These are phyloP conservation scores for Aspergillus ruber DNA, from an alignment of 2,329 filamentous ascomycete species.

Conservation along the genomic window DNA sequence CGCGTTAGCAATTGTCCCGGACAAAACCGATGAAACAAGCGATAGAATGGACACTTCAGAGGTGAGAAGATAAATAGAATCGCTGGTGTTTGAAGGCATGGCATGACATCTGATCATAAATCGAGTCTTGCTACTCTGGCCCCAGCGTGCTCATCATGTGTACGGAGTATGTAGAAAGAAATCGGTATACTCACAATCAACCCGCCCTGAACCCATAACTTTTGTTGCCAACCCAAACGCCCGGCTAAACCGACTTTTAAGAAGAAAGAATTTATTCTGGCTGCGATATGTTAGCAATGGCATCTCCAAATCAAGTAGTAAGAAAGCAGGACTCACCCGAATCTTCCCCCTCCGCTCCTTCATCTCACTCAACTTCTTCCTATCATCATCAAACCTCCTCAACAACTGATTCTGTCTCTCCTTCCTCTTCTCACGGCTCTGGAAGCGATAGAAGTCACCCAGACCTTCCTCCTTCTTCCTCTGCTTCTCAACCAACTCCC, in stretches of 20 bases:
- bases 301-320: neutral
- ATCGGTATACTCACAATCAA: constrained; percentile 15
- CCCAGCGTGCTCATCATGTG: constrained; percentile 48
- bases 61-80: constrained; percentile 56
- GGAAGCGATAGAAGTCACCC: constrained; percentile 77
- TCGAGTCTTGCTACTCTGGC: constrained; percentile 44
- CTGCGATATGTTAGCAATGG: constrained; percentile 14
- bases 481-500: constrained; percentile 52
- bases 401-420: constrained; percentile 63
- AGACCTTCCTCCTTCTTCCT: constrained; percentile 59
- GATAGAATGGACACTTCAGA: constrained; percentile 37
- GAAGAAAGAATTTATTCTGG: constrained; percentile 25
- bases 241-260: constrained; percentile 18
- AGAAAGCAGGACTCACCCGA: constrained; percentile 30
- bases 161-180: constrained; percentile 4
- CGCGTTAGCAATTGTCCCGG: neutral
- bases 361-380: constrained; percentile 64
- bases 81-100: constrained; percentile 59
- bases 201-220: constrained; percentile 8
- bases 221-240: constrained; percentile 20
- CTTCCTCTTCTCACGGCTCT: constrained; percentile 73
- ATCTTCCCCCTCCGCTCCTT: constrained; percentile 60
- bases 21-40: neutral
- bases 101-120: constrained; percentile 23
- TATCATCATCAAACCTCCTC: constrained; percentile 70